Evolutionary conservation across 2,329 filamentous ascomycete genomes (phyloP).

Genomic region (Diaporthe amygdali): DNA sequence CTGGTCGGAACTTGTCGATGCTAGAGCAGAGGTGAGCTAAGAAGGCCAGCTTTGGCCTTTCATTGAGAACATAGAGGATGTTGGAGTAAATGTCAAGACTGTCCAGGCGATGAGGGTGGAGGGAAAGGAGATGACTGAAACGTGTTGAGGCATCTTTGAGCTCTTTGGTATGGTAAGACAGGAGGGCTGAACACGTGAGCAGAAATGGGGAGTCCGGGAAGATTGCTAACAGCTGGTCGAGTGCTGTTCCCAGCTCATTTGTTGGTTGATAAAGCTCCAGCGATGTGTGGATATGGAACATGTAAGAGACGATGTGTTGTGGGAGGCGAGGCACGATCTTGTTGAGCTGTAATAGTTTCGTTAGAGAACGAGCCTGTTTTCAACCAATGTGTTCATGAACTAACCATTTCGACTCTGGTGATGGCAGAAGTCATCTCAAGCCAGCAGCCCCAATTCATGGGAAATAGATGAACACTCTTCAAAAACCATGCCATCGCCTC

Average conservation of each 20-base stretch:
- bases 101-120: constrained; percentile 77
- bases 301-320: constrained; percentile 88
- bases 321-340: constrained; percentile 76
- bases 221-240: constrained; percentile 79
- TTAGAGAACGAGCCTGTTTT: background rate
- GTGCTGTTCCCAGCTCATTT: constrained; percentile 72
- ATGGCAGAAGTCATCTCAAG: constrained; percentile 86
- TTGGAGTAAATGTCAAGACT: constrained; percentile 96
- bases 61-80: constrained; percentile 91
- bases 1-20: constrained; percentile 94
- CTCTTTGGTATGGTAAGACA: constrained; percentile 90
- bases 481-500: constrained; percentile 87
- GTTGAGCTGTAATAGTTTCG: constrained; percentile 64
- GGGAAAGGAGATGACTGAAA: constrained; percentile 81
- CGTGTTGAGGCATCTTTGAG: constrained; percentile 70
- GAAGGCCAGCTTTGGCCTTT: constrained; percentile 88
- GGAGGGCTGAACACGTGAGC: constrained; percentile 84
- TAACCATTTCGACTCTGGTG: constrained; percentile 79
- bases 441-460: constrained; percentile 98
- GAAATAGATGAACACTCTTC: constrained; percentile 84
- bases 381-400: constrained; percentile 34
- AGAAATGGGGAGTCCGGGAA: constrained; percentile 91
- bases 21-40: constrained; percentile 88
- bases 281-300: constrained; percentile 90
- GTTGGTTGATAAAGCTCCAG: constrained; percentile 91